Base-by-base conservation (phyloP, 2,329 filamentous ascomycete genomes). In the Aspergillus udagawae region DNA sequence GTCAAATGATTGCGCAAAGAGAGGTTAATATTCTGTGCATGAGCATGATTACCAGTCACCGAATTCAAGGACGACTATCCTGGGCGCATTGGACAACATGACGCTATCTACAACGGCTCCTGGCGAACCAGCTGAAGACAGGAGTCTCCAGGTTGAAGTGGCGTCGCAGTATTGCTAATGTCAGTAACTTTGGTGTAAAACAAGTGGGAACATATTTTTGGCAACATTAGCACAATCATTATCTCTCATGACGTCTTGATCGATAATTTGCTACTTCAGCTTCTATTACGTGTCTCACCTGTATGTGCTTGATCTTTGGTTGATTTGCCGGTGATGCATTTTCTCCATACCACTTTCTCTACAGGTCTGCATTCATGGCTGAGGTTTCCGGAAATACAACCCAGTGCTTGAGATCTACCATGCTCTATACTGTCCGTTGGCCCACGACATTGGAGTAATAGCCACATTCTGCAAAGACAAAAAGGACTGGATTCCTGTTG, bases 71-170 rank as follows among this genome's bases (percentile, higher is more conserved):
- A 25, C 10, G 21, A 45, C 4, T 12, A 25, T 25, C 12, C 44
- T 47, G 21, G 4, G 27, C 10, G 44, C 44, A 14, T 45, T 21
- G 44, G 12, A 12, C 9, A 47, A 47, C 42, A 96, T 56, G 82
- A 82, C 1, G 91, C 92, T 47, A 92, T 97, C 14, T 93, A 96
- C 77, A 97, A 97, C 66, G 92, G 91, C 2, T 91, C 96, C 63
- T 92, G 92, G 0, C 93, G 64, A 70, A n/a, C 64, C 7, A 60
- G 60, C 8, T 53, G 56, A 20, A 49, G 47, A 21, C 54, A 75
- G 67, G 65, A 65, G 1, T 60, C 71, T 0, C 65, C 83, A 0
- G 20, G 65, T 3, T 66, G 66, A 1, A 58, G 86, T 3, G 68
- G 82, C 17, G 58, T 75, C 0, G 32, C 67, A 0, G 52, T 59